phyloP scores from a whole-genome alignment of 1,139 yeast genomes.

The Nematodospora anomalae region DNA sequence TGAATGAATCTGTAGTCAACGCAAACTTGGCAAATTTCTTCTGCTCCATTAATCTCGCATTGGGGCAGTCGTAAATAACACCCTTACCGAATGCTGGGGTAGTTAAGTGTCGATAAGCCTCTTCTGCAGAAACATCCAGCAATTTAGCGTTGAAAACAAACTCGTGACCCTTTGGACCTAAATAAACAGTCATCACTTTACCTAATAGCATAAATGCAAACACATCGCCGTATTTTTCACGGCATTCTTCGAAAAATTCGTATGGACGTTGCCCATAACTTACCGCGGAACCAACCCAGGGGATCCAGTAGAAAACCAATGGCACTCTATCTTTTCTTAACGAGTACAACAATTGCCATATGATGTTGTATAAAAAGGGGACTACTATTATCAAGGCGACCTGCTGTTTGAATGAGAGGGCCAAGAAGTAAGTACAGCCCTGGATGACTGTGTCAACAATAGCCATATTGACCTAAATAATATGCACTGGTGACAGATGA shows the following conservation, averaged over 20 bases:
- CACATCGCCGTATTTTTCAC: constrained; percentile 84
- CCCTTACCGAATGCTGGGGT: constrained; percentile 98
- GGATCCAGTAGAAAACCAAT: constrained; percentile 86
- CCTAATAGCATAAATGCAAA: constrained; percentile 89
- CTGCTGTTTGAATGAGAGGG: constrained; percentile 33
- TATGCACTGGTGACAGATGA: not conserved
- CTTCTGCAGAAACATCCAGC: constrained; percentile 92
- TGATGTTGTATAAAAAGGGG: constrained; percentile 60
- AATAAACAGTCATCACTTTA: constrained; percentile 88
- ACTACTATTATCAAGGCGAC: constrained; percentile 37
- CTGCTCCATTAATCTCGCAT: constrained; percentile 92
- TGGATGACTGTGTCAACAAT: constrained; percentile 22
- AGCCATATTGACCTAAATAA: constrained; percentile 24
- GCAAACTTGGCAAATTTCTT: constrained; percentile 95
- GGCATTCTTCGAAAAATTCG: constrained; percentile 77
- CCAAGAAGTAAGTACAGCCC: constrained; percentile 22
- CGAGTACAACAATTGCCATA: constrained; percentile 71
- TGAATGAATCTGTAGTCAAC: constrained; percentile 81
- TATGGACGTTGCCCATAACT: constrained; percentile 91
- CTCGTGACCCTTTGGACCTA: constrained; percentile 98
- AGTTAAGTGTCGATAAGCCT: constrained; percentile 90
- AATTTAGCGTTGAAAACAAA: constrained; percentile 89
- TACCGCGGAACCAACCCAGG: constrained; percentile 93
- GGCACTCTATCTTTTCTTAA: constrained; percentile 82
- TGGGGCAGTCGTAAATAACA: constrained; percentile 95